phyloP scores from a whole-genome alignment of 2,329 filamentous ascomycete genomes.

The Colletotrichum theobromicola region DNA sequence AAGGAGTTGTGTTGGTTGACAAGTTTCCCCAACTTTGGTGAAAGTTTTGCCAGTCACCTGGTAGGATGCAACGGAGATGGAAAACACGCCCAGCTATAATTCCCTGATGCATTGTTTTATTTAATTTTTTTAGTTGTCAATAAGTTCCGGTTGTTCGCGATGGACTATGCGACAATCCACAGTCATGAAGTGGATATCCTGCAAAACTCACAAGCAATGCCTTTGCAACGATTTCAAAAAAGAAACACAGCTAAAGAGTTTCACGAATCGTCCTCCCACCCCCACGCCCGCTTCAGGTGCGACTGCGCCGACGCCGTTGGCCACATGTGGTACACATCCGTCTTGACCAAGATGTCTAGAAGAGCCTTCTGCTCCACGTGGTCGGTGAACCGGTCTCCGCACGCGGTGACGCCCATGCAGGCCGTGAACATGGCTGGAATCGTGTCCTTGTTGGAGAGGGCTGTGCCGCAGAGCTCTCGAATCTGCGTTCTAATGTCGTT shows the following conservation, averaged over 20 bases:
- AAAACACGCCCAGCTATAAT: rapidly evolving
- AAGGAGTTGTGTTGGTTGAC: not conserved
- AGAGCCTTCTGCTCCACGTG: conserved; percentile 51
- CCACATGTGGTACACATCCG: conserved; percentile 54
- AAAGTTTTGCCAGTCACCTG: not conserved
- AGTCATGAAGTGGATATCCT: not conserved
- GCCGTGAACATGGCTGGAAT: conserved; percentile 62
- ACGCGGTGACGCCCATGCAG: conserved; percentile 55
- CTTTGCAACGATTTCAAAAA: not conserved
- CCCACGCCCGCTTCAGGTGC: conserved; percentile 54
- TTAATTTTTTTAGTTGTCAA: too few relatives aligned
- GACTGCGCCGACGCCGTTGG: conserved; percentile 53
- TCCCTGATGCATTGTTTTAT: not conserved
- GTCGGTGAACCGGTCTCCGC: conserved; percentile 54
- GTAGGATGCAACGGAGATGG: not conserved
- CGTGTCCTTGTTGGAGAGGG: conserved; percentile 58
- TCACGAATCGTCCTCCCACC: conserved; percentile 35
- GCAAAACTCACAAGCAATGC: not conserved
- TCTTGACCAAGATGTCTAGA: conserved; percentile 49
- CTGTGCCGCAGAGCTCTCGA: conserved; percentile 62
- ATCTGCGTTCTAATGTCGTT: conserved; percentile 52
- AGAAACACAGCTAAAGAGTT: not conserved
- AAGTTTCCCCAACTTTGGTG: not conserved
- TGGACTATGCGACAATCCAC: not conserved
- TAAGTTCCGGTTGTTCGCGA: not conserved